A percentile compares a stretch with the other conserved stretches of the same genome.
These are phyloP conservation scores for Colletotrichum siamense DNA, from an alignment of 2,329 filamentous ascomycete genomes.

Conservation along the genomic window DNA sequence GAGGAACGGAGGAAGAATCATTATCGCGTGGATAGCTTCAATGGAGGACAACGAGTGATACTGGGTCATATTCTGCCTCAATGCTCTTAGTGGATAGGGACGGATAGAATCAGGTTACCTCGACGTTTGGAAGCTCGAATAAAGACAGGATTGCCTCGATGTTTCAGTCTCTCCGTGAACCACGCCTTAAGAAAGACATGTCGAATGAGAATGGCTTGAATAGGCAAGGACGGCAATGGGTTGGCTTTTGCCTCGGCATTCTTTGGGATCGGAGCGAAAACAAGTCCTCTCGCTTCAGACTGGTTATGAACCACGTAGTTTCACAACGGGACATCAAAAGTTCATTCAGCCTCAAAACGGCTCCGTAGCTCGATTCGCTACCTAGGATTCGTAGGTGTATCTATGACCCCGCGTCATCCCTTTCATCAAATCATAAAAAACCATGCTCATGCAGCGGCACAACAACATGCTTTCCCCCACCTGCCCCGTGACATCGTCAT, in stretches of 20 bases:
- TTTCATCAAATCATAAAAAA: neutral
- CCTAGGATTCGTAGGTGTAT: slow-evolving; percentile 3
- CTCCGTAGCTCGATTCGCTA: slow-evolving; percentile 7
- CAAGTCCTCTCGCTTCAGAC: too few species aligned
- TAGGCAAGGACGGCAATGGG: neutral
- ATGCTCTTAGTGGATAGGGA: too few species aligned
- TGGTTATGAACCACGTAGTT: neutral
- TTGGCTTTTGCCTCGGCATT: neutral
- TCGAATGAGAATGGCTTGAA: neutral
- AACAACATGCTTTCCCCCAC: neutral
- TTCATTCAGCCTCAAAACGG: neutral
- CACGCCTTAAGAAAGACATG: too few species aligned
- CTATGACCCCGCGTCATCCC: neutral
- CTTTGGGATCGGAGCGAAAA: too few species aligned
- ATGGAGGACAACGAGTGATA: too few species aligned
- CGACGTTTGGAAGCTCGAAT: too few species aligned
- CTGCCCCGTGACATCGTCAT: neutral
- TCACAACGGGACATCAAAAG: neutral
- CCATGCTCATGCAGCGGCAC: neutral
- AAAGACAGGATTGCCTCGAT: too few species aligned
- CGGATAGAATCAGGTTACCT: too few species aligned
- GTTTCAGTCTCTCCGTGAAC: too few species aligned
- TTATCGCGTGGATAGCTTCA: too few species aligned
- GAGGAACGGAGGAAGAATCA: neutral
- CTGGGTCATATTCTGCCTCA: too few species aligned